phyloP scores from a whole-genome alignment of 306 rosid species.

The Styphnolobium japonicum region DNA sequence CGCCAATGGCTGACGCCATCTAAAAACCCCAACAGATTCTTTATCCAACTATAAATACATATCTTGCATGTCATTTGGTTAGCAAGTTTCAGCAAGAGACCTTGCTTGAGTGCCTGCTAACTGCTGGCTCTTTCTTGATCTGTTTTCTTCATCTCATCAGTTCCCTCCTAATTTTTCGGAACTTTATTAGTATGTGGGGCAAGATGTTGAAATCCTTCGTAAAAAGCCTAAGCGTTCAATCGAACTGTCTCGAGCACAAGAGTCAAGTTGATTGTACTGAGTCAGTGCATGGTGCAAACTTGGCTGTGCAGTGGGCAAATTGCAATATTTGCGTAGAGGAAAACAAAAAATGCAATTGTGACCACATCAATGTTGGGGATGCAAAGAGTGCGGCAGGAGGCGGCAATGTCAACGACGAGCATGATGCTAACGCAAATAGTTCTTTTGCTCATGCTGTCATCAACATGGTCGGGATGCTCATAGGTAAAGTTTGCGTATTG shows the following conservation, averaged over 20 bases:
- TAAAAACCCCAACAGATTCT: neutral
- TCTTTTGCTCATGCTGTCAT: conserved; percentile 60
- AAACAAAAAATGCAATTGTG: conserved; percentile 37
- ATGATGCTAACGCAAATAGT: conserved; percentile 41
- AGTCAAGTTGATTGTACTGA: conserved; percentile 28
- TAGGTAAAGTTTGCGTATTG: conserved; percentile 38
- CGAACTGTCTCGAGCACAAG: conserved; percentile 16
- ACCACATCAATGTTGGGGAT: conserved; percentile 17
- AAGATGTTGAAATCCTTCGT: conserved; percentile 33
- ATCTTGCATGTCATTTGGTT: neutral
- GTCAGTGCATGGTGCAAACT: conserved; percentile 24
- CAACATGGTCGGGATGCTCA: conserved; percentile 85
- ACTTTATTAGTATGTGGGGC: neutral
- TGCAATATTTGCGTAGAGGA: conserved; percentile 54
- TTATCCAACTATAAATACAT: neutral
- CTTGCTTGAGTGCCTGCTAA: neutral
- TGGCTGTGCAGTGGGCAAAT: conserved; percentile 14
- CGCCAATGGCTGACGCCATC: neutral
- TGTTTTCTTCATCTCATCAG: neutral
- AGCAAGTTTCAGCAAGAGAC: neutral
- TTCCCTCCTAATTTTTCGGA: neutral
- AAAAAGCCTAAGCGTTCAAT: neutral
- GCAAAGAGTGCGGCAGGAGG: neutral
- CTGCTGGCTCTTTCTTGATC: neutral
- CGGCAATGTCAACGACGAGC: neutral